Evolutionary conservation across 2,329 filamentous ascomycete species (phyloP), one percentile per base, ranked within the genome.

Genomic region (Ophiostoma ulmi): DNA sequence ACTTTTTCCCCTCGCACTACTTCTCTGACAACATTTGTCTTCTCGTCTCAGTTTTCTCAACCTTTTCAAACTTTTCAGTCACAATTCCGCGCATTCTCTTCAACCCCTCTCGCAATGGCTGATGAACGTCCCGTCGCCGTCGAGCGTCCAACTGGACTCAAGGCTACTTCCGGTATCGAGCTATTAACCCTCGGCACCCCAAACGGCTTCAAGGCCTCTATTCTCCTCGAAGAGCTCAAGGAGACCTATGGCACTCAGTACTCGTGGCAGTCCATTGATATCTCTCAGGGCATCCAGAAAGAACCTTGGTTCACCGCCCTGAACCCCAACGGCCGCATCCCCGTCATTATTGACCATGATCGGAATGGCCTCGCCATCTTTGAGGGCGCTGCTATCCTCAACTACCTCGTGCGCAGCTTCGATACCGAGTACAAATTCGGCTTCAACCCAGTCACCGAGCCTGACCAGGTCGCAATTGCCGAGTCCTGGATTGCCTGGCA

Each of bases 401-500:
- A 90, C 80, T 89, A 87, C 78, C 86, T 92, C 75, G 86, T 83
- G 75, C 92, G 87, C 78, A 84, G 86, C 41, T 74, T 78, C 66
- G 78, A 78, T 73, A 76, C 74, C 73, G 77, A 72, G 35, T 36
- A 36, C 61, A 39, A 26, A n/a, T 71, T 74, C 64, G 65, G 35
- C 8, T 81, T 81, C 31, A 65, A 72, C 70, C 70, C 70, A 6
- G 70, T 44, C 58, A 64, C 69, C 52, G 73, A 73, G 48, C 67
- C 68, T 41, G 72, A 79, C 73, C 77, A 81, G 73, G 78, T 80
- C 72, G 77, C 77, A 69, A 77, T 77, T 61, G 81, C 80, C 58
- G 85, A 88, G 80, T 84, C 87, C 77, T 91, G 88, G 88, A 83
- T 88, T 73, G 84, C 85, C 55, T 91, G 87, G 87, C 88, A 93